Percentiles rank a stretch among this genome's conserved stretches.
These are phyloP conservation scores for Fagus crenata DNA, from an alignment of 306 rosid species.

Conservation along the genomic window DNA sequence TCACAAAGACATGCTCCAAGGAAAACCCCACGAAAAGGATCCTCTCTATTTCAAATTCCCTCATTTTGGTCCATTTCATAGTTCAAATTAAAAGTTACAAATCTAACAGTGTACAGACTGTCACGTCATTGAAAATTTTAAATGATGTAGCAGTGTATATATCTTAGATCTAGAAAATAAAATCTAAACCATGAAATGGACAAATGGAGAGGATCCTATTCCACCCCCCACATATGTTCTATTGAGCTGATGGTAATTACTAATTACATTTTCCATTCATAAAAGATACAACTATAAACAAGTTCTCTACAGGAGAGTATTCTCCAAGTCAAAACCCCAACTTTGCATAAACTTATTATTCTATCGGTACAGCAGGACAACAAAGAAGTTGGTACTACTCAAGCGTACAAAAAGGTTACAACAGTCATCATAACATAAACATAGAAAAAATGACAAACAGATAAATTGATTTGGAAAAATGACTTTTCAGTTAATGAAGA, in stretches of 20 bases:
- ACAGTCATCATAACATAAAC: background rate
- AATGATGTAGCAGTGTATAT: too few species aligned
- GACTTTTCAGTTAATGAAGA: too few species aligned
- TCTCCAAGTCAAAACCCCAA: background rate
- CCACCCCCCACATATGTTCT: background rate
- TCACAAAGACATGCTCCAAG: too few species aligned
- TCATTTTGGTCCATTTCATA: too few species aligned
- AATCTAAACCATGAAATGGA: too few species aligned
- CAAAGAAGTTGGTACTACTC: background rate
- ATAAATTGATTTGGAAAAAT: conserved; percentile 13
- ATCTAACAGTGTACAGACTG: too few species aligned
- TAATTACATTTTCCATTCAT: background rate
- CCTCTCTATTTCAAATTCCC: too few species aligned
- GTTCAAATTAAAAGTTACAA: too few species aligned
- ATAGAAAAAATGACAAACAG: background rate
- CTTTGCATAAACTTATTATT: background rate
- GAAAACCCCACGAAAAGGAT: too few species aligned
- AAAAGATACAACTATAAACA: background rate
- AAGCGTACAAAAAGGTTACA: background rate
- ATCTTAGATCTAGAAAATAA: too few species aligned
- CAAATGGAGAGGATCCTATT: too few species aligned
- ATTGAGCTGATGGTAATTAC: background rate
- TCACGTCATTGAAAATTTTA: too few species aligned
- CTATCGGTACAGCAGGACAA: background rate
- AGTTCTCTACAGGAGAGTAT: background rate